Evolutionary conservation across 2,329 filamentous ascomycete genomes (phyloP).

Genomic region (Neopestalotiopsis sp.): DNA sequence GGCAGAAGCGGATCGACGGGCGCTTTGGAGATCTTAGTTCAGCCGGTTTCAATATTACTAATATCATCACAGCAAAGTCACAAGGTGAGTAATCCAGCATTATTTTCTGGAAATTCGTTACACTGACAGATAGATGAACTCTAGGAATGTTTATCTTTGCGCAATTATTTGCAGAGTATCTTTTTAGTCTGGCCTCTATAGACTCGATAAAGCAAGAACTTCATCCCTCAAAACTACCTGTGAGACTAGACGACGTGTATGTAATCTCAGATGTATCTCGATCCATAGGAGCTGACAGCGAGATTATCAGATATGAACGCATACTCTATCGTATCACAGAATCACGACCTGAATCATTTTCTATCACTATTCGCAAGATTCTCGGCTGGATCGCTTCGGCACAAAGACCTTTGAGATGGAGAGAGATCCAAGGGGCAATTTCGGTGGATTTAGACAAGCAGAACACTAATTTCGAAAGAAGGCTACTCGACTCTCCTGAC

Average conservation of each 20-base stretch:
- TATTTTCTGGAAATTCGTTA: background rate
- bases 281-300: background rate
- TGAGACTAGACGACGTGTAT: background rate
- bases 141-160: background rate
- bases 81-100: background rate
- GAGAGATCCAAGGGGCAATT: background rate
- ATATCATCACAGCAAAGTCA: background rate
- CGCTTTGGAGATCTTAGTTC: background rate
- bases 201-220: background rate
- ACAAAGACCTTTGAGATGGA: background rate
- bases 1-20: background rate
- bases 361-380: background rate
- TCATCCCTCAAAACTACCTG: background rate
- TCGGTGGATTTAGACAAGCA: background rate
- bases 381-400: background rate
- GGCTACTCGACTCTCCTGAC: background rate
- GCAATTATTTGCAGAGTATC: background rate
- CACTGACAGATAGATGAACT: background rate
- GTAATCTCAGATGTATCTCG: background rate
- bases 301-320: background rate
- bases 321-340: background rate
- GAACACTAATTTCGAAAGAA: background rate
- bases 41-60: background rate
- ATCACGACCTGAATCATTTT: background rate
- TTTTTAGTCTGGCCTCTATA: background rate